These are phyloP conservation scores for Aspergillus ochraceoroseus DNA, from an alignment of 2,329 filamentous ascomycete species.

Conservation along the genomic window DNA sequence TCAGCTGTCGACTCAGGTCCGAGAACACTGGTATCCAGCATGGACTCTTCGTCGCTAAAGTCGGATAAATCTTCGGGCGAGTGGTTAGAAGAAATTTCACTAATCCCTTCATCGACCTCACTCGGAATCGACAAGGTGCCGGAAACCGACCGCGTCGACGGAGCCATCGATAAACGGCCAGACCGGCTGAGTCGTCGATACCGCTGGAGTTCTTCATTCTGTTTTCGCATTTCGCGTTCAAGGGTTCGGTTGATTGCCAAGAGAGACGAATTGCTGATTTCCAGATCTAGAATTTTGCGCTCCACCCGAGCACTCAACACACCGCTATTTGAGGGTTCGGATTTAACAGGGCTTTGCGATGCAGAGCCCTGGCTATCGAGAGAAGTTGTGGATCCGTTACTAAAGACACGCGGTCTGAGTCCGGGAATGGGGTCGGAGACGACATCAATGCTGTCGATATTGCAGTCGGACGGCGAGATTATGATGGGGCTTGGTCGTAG, in stretches of 20 bases:
- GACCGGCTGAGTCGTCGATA: slow-evolving; percentile 81
- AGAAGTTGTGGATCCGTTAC: slow-evolving; percentile 32
- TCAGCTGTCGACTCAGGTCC: slow-evolving; percentile 34
- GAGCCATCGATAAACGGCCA: slow-evolving; percentile 62
- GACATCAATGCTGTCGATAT: slow-evolving; percentile 19
- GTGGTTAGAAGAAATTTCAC: slow-evolving; percentile 28
- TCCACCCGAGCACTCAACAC: slow-evolving; percentile 86
- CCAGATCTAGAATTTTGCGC: slow-evolving; percentile 89
- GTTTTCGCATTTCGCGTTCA: slow-evolving; percentile 85
- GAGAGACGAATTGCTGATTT: slow-evolving; percentile 93
- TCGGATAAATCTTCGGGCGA: slow-evolving; percentile 39
- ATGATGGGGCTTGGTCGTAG: slow-evolving; percentile 33
- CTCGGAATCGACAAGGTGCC: slow-evolving; percentile 45
- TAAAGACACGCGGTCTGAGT: slow-evolving; percentile 31
- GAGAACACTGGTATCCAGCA: slow-evolving; percentile 37
- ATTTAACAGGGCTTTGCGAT: slow-evolving; percentile 52
- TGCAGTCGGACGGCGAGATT: slow-evolving; percentile 25
- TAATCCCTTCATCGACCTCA: slow-evolving; percentile 40
- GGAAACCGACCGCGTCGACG: slow-evolving; percentile 46
- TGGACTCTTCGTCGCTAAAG: slow-evolving; percentile 37
- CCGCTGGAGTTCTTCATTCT: slow-evolving; percentile 78
- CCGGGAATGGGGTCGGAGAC: slow-evolving; percentile 27
- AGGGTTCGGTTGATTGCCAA: slow-evolving; percentile 91
- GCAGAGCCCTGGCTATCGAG: slow-evolving; percentile 42
- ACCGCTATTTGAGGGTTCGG: slow-evolving; percentile 57